Base-by-base conservation (phyloP, 129 eudicot genomes). In the Centella asiatica region DNA sequence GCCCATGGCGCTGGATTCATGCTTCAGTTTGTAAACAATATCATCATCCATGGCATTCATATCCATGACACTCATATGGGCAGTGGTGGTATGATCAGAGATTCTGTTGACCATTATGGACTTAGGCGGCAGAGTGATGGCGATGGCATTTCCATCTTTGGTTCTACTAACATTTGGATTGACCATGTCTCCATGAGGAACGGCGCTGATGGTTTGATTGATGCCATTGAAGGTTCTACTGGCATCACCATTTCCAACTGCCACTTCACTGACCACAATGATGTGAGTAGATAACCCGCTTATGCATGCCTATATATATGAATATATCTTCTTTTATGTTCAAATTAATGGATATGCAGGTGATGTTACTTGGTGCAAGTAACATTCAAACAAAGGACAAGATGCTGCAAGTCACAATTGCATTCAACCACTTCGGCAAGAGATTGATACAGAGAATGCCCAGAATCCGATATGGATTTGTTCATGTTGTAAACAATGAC, bases 401-500 rank as follows among this genome's bases (percentile, higher is more conserved):
- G 31, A 40, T 45, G 15, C 79, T 90, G 81, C 82, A 81, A 72
- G 66, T 83, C 18, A 86, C 97, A 18, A 58, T 90, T 1, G 89
- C 89, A 4, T 90, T 69, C 60, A 90, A 86, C 76, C 95, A 90
- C 57, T 90, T 90, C 8, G 95, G 97, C 4, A 90, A 86, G 77
- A 77, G 88, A 50, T 64, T 90, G 50, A 78, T 86, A 6, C 97
- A 90, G 32, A 74, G 97, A 57, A 77, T 90, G 80, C 97, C 97
- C 0, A 84, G 95, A 15, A 78, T 83, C 26, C 72, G 97, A 23
- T 86, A 36, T 63, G 95, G 97, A 4, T 83, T 80, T 64, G 69
- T 86, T 55, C 97, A 90, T 27, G 89, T 90, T 14, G 86, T 90
- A 22, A 90, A 90, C 85, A 90, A 90, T 20, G 97, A 90, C 60